A percentile compares a stretch with the other conserved stretches of the same genome.
Evolutionary conservation across 441 rosid genomes (phyloP).

Genomic region (Adansonia madagascariensis): DNA sequence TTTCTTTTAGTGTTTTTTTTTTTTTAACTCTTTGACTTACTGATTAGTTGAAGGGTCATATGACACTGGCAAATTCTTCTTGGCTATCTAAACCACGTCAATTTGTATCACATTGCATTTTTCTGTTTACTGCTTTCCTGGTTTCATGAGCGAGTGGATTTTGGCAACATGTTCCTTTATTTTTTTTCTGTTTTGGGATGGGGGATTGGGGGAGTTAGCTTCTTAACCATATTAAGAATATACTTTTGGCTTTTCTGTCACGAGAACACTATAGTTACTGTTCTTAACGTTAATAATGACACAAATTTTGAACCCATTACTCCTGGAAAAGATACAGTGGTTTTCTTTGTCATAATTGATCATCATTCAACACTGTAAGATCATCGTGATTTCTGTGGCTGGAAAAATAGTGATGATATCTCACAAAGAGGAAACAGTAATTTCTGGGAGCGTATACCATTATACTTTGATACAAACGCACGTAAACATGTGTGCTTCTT

Average conservation of each 20-base stretch:
- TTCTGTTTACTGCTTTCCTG: neutral
- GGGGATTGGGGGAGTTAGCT: neutral
- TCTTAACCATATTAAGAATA: neutral
- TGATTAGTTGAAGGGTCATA: neutral
- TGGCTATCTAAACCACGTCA: neutral
- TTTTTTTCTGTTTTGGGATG: too few species aligned
- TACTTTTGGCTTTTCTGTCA: neutral
- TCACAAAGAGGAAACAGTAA: neutral
- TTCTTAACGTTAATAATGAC: neutral
- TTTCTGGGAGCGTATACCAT: neutral
- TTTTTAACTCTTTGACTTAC: neutral
- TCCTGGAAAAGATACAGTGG: neutral
- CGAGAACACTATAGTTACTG: neutral
- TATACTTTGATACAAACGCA: neutral
- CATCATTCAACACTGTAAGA: neutral
- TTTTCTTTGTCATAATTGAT: neutral
- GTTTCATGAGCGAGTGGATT: neutral
- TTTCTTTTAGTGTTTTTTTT: neutral
- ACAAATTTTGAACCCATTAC: conserved; percentile 3
- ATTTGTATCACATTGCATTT: neutral
- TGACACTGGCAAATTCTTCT: neutral
- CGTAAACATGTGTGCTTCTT: neutral
- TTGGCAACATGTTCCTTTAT: neutral
- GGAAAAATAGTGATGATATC: conserved; percentile 8
- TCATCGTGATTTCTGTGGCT: neutral